Percentiles rank a stretch among this genome's conserved stretches.
These are phyloP conservation scores for Debaryomyces hansenii DNA, from an alignment of 805 yeast species.

Conservation along the genomic window DNA sequence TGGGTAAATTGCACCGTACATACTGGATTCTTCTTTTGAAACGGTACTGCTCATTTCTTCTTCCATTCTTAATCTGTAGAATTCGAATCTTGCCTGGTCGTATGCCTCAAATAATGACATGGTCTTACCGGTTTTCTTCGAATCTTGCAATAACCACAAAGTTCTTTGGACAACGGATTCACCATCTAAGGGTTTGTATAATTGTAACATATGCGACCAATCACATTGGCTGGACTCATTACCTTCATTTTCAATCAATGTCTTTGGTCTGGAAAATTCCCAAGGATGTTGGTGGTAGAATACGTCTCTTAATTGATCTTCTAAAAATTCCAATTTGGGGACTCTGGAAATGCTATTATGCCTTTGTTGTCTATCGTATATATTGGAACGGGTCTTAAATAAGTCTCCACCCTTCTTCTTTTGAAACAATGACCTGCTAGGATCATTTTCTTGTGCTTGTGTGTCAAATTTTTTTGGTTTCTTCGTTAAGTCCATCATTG, in stretches of 20 bases:
- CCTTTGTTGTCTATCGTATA: constrained; percentile 34
- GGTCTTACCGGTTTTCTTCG: constrained; percentile 18
- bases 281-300: constrained; percentile 96
- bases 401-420: constrained; percentile 17
- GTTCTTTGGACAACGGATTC: constrained; percentile 58
- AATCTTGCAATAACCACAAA: constrained; percentile 31
- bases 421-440: constrained; percentile 19
- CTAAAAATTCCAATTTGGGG: constrained; percentile 56
- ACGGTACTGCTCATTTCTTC: constrained; percentile 75
- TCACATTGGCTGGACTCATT: constrained; percentile 56
- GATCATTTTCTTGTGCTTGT: constrained; percentile 28
- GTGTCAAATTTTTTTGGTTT: constrained; percentile 34
- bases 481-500: constrained; percentile 60
- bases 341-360: constrained; percentile 46
- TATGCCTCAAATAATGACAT: constrained; percentile 63
- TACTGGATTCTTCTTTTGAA: constrained; percentile 76
- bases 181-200: constrained; percentile 77
- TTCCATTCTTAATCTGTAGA: constrained; percentile 80
- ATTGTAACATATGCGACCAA: constrained; percentile 80
- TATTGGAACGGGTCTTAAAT: constrained; percentile 49
- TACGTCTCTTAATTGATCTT: constrained; percentile 78
- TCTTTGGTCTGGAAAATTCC: constrained; percentile 92
- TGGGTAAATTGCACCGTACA: constrained; percentile 80
- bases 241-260: constrained; percentile 73
- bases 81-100: constrained; percentile 84